These are phyloP conservation scores for Pichia thaimueangensis DNA, from an alignment of 805 yeast species.

Conservation along the genomic window DNA sequence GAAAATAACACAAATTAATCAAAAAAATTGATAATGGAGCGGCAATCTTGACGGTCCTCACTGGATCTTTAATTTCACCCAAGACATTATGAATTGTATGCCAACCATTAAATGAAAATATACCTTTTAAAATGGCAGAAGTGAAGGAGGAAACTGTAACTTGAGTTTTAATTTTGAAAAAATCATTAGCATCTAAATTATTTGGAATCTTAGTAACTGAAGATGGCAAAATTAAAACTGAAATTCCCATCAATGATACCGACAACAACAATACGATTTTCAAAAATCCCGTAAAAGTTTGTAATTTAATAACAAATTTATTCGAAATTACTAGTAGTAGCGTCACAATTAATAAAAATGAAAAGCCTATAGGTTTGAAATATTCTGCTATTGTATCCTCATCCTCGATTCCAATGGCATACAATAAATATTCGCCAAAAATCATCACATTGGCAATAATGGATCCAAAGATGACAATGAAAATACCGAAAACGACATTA, in stretches of 20 bases:
- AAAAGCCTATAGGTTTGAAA: constrained; percentile 38
- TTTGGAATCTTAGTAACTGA: constrained; percentile 38
- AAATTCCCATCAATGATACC: constrained; percentile 53
- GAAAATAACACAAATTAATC: constrained; percentile 38
- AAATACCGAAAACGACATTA: constrained; percentile 42
- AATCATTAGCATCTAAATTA: constrained; percentile 30
- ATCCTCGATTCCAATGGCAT: constrained; percentile 37
- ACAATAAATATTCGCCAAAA: constrained; percentile 47
- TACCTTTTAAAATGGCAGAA: constrained; percentile 45
- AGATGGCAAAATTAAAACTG: constrained; percentile 46
- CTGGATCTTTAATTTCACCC: constrained; percentile 50
- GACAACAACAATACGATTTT: constrained; percentile 49
- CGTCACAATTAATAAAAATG: constrained; percentile 32
- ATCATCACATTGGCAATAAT: constrained; percentile 45
- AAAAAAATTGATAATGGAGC: constrained; percentile 43
- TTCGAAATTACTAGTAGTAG: constrained; percentile 54
- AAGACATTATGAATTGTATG: constrained; percentile 46
- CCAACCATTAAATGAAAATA: constrained; percentile 52
- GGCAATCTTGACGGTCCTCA: constrained; percentile 44
- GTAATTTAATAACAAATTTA: constrained; percentile 51
- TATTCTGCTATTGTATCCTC: constrained; percentile 22
- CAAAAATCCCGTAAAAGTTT: constrained; percentile 56
- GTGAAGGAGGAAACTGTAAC: constrained; percentile 40
- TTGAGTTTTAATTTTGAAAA: constrained; percentile 23
- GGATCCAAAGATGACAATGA: constrained; percentile 45